These are phyloP conservation scores for Pyrenochaeta sp. DNA, from an alignment of 2,329 filamentous ascomycete species.

Conservation along the genomic window DNA sequence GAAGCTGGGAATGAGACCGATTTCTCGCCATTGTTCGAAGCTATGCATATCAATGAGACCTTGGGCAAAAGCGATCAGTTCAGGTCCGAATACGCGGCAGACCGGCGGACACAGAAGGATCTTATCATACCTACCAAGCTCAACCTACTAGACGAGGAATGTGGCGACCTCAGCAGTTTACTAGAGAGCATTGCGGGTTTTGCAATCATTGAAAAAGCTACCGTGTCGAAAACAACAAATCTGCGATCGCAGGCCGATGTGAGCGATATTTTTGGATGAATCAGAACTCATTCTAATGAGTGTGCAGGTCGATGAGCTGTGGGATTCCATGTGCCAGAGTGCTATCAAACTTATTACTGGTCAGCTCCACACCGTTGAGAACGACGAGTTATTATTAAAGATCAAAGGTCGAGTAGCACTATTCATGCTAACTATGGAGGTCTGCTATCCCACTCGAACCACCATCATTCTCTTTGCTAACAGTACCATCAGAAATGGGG, in stretches of 20 bases:
- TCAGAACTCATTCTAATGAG: slow-evolving; percentile 6
- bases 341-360: slow-evolving; percentile 83
- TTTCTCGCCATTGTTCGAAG: slow-evolving; percentile 93
- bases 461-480: slow-evolving; percentile 11
- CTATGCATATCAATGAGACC: slow-evolving; percentile 94
- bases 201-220: slow-evolving; percentile 94
- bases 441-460: slow-evolving; percentile 51
- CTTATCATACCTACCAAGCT: slow-evolving; percentile 80
- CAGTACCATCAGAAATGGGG: slow-evolving; percentile 73
- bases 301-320: slow-evolving; percentile 87
- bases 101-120: slow-evolving; percentile 89
- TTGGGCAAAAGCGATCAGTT: slow-evolving; percentile 93
- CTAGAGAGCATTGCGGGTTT: slow-evolving; percentile 95
- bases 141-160: slow-evolving; percentile 81
- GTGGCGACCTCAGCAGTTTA: slow-evolving; percentile 84
- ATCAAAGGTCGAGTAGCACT: slow-evolving; percentile 92
- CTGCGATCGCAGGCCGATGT: slow-evolving; percentile 83
- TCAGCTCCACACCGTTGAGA: slow-evolving; percentile 79
- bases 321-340: slow-evolving; percentile 96
- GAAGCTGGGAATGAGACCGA: slow-evolving; percentile 82
- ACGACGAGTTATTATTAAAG: slow-evolving; percentile 89
- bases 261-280: slow-evolving; percentile 35
- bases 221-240: slow-evolving; percentile 85
- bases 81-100: slow-evolving; percentile 88
- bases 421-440: slow-evolving; percentile 98